These are phyloP conservation scores for Anthoceros angustus DNA, from an alignment of 225 moss, liverwort and hornwort genomes.

Conservation along the genomic window DNA sequence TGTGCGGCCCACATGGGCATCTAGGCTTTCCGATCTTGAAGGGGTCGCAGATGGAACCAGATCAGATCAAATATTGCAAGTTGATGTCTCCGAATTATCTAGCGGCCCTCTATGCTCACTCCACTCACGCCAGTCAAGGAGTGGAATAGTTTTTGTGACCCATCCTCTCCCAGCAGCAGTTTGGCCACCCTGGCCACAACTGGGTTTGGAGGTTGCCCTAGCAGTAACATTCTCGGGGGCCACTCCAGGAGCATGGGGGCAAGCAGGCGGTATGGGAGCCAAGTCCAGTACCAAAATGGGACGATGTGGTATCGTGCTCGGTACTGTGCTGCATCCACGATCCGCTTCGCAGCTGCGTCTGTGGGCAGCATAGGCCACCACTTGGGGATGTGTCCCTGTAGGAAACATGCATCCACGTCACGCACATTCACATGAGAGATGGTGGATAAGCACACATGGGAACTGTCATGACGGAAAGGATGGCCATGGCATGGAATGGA, in stretches of 20 bases:
- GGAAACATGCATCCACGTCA: not conserved
- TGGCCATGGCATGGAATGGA: not conserved
- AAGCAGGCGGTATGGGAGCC: slow-evolving; percentile 15
- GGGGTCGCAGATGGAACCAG: no score
- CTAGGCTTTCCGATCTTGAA: no score
- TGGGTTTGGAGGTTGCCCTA: slow-evolving; percentile 23
- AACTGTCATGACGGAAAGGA: not conserved
- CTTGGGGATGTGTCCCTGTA: slow-evolving; percentile 28
- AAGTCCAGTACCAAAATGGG: slow-evolving; percentile 23
- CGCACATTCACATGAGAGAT: not conserved
- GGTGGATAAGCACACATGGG: not conserved
- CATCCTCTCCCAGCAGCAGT: slow-evolving; percentile 18
- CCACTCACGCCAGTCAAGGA: slow-evolving; percentile 14
- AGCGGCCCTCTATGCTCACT: not conserved
- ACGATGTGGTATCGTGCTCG: slow-evolving; percentile 13
- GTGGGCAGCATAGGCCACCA: slow-evolving; percentile 38
- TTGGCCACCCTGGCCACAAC: slow-evolving; percentile 8
- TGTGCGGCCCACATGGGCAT: no score
- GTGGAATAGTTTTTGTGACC: slow-evolving; percentile 11
- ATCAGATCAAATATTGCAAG: no score
- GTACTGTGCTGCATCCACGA: slow-evolving; percentile 25
- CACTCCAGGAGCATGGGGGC: slow-evolving; percentile 23
- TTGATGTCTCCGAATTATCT: no score
- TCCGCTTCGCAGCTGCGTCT: slow-evolving; percentile 17
- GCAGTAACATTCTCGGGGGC: slow-evolving; percentile 21